These are phyloP conservation scores for Akanthomyces lecanii DNA, from an alignment of 2,329 filamentous ascomycete genomes.

Conservation along the genomic window DNA sequence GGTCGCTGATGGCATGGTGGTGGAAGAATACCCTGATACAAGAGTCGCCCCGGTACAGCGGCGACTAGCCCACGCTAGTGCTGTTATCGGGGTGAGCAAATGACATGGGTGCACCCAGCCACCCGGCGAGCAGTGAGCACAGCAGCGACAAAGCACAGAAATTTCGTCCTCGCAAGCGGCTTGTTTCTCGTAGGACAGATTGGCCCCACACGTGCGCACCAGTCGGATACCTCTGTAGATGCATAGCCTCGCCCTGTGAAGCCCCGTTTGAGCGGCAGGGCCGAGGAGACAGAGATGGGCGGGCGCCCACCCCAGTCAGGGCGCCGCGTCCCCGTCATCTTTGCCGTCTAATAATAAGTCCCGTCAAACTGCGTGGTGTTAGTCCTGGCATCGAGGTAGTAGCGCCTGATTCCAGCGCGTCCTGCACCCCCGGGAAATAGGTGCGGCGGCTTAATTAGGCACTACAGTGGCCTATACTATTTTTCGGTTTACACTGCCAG, in stretches of 20 bases:
- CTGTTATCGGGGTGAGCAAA: constrained; percentile 9
- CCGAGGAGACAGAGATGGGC: neutral
- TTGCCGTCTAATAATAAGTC: neutral
- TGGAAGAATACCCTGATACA: constrained; percentile 9
- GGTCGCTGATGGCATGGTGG: neutral
- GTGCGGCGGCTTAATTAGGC: neutral
- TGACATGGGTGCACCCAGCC: constrained; percentile 10
- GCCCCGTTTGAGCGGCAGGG: neutral
- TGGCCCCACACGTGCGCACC: neutral
- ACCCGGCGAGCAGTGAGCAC: neutral
- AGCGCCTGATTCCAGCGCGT: neutral
- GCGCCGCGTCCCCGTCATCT: constrained; percentile 7
- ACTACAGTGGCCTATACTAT: neutral
- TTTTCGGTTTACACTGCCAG: neutral
- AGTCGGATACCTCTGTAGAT: neutral
- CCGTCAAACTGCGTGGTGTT: neutral
- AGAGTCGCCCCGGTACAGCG: constrained; percentile 8
- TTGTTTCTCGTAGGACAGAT: too few relatives aligned
- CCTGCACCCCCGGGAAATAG: neutral
- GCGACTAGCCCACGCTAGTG: constrained; percentile 13
- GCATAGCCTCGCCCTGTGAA: neutral
- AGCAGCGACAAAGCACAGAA: neutral
- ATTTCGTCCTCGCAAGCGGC: neutral
- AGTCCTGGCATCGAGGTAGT: neutral
- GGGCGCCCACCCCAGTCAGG: constrained; percentile 8